Evolutionary conservation across 2,329 filamentous ascomycete genomes (phyloP).

Genomic region (Xylaria polymorpha): DNA sequence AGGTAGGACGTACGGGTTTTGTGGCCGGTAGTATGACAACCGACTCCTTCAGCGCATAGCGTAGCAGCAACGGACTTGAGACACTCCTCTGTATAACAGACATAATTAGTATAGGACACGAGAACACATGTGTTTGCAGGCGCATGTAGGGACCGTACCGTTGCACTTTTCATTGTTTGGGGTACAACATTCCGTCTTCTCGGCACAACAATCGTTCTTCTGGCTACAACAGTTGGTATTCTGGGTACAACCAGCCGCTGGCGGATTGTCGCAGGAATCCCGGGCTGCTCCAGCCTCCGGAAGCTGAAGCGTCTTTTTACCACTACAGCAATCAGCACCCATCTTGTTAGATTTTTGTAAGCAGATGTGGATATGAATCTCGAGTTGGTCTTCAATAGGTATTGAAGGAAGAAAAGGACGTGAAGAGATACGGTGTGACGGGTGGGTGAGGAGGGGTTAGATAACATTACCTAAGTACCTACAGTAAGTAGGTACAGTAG

Average conservation of each 20-base stretch:
- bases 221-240: constrained; percentile 9
- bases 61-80: constrained; percentile 33
- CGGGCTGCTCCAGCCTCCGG: neutral
- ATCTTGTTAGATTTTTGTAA: constrained; percentile 17
- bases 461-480: neutral
- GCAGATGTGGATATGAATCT: neutral
- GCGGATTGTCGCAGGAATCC: constrained; percentile 7
- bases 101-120: neutral
- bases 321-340: constrained; percentile 36
- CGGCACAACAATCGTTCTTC: neutral
- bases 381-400: constrained; percentile 1
- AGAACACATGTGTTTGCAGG: neutral
- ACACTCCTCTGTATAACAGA: constrained; percentile 22
- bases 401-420: constrained; percentile 5
- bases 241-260: neutral
- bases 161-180: constrained; percentile 34
- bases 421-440: neutral
- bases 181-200: constrained; percentile 19
- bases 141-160: constrained; percentile 7
- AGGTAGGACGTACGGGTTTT: constrained; percentile 12
- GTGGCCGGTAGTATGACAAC: constrained; percentile 20
- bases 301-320: constrained; percentile 16
- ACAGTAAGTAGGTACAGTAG: neutral
- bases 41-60: constrained; percentile 30
- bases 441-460: constrained; percentile 4